Evolutionary conservation across 352 stramenopile species (phyloP), one percentile per base, ranked within the genome.

Genomic region (Globisporangium camurandrum): DNA sequence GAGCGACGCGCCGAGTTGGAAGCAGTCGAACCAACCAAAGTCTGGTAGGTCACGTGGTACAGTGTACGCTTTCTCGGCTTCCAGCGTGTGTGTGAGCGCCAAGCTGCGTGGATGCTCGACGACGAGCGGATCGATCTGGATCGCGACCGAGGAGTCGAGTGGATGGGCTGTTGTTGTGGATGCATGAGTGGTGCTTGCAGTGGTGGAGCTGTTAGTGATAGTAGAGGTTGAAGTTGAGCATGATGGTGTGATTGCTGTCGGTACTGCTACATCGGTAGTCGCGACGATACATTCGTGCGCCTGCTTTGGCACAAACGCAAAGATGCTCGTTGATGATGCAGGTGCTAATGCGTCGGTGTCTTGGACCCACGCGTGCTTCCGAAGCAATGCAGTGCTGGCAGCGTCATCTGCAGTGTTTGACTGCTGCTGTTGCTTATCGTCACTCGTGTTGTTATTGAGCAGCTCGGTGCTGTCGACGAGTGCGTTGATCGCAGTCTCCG

Each of bases 341-440:
- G 37, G n/a, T 3, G 51, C 51, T 6, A 42, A 16, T 2, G 44
- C 6, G 2, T 50, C 46, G 2, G 69, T 34, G 0, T 64, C 54
- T 11, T 65, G 63, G 17, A 71, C 62, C 75, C 75, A 86, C 1
- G 75, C 75, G 24, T 71, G 53, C 52, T 78, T 78, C 30, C 44
- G 40, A 17, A 39, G 11, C 36, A 22, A 31, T 17, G 22, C 9
- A 43, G 38, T 8, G 19, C n/a, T 23, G 40, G 12, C 27, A 20
- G 26, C n/a, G 17, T 1, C 27, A 27, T 27, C 43, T 34, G 30
- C 2, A 12, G 8, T 34, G 30, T 12, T 34, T 7, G 26, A 24
- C 10, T 5, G 43, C 7, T n/a, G 27, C 4, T 19, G n/a, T 1
- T 3, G 4, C 6, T 22, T 27, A 37, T 8, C 10, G 31, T 16